Conservation (phyloP, 176 grass and related monocot genomes). For the Puccinellia tenuiflora region DNA sequence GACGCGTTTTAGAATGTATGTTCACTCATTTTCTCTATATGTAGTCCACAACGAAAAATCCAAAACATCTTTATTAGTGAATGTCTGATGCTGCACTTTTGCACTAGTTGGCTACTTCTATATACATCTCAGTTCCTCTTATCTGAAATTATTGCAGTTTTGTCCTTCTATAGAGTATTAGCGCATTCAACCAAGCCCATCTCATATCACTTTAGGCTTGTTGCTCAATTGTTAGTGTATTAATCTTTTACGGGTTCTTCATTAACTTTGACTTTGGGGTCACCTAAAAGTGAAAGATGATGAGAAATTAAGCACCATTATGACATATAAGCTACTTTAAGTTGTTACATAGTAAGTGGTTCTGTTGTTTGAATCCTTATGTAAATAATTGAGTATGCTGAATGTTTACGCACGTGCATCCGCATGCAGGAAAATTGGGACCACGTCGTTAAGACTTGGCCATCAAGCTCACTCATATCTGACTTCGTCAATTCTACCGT, state of each 20-base stretch:
- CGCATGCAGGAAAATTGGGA: conserved; percentile 69
- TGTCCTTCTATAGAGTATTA: neutral
- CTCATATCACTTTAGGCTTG: neutral
- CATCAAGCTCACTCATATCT: conserved; percentile 54
- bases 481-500: conserved; percentile 44
- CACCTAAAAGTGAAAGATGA: neutral
- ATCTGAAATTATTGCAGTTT: neutral
- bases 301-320: neutral
- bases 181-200: neutral
- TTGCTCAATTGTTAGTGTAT: neutral
- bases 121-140: neutral
- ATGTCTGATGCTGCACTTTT: neutral
- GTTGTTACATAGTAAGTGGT: neutral
- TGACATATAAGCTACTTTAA: neutral
- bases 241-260: neutral
- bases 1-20: no score
- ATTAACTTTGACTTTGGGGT: neutral
- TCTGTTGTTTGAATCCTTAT: neutral
- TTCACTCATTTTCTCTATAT: no score
- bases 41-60: no score
- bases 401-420: neutral
- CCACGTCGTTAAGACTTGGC: conserved; percentile 61
- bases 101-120: neutral
- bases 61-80: no score
- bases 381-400: neutral